Conservation (phyloP, 495 filamentous ascomycete species). For the Podospora pseudoanserina region DNA sequence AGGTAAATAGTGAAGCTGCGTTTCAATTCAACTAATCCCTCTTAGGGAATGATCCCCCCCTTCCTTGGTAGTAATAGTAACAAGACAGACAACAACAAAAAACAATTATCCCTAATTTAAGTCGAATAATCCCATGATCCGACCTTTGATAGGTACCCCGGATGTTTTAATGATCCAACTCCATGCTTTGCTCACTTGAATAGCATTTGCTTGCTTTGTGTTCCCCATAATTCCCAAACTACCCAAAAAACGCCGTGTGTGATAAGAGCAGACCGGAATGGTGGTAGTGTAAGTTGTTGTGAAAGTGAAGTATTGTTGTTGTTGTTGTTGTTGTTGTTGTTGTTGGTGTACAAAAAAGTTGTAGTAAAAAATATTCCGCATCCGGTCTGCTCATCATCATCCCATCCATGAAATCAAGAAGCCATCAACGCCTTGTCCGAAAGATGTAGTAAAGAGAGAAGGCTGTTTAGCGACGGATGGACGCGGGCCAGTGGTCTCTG, state of each 20-base stretch:
- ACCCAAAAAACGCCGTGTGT: background rate
- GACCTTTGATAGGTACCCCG: background rate
- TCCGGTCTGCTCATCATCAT: background rate
- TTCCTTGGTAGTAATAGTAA: background rate
- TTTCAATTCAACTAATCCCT: background rate
- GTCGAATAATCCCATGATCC: background rate
- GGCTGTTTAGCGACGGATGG: conserved; percentile 27
- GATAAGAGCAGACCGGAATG: background rate
- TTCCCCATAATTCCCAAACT: background rate
- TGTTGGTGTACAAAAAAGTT: background rate
- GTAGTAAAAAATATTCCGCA: background rate
- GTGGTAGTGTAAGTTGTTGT: background rate
- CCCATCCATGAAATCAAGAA: background rate
- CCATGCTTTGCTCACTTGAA: background rate
- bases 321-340: background rate
- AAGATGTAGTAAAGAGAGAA: background rate
- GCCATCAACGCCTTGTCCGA: background rate
- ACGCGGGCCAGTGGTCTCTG: conserved; percentile 43
- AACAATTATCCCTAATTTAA: background rate
- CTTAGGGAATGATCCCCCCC: background rate
- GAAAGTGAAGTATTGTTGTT: background rate
- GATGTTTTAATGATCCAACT: background rate
- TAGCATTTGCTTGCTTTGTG: background rate
- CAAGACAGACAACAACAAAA: background rate
- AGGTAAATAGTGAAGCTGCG: background rate